phyloP scores from a whole-genome alignment of 148 eudicot species.

The Chenopodium album region DNA sequence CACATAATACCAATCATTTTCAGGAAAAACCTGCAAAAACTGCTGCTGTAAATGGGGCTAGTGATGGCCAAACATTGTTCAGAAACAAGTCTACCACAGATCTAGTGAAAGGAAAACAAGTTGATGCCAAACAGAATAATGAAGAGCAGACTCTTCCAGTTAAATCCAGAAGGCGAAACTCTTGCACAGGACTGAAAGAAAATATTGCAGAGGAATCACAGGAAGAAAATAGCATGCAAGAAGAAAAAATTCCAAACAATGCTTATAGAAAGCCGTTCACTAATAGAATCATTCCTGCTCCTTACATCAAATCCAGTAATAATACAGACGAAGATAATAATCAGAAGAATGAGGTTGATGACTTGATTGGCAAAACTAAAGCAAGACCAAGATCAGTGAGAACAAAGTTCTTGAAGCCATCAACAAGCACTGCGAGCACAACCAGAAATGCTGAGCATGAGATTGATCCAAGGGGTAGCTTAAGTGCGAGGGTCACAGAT shows the following conservation, averaged over 20 bases:
- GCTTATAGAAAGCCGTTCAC: conserved; percentile 27
- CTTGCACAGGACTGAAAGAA: conserved; percentile 17
- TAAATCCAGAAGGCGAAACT: conserved; percentile 23
- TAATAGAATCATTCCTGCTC: conserved; percentile 40
- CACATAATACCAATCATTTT: neutral
- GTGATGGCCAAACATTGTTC: conserved; percentile 6
- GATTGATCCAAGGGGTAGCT: conserved; percentile 15
- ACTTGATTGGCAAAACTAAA: conserved; percentile 26
- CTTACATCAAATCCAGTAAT: conserved; percentile 39
- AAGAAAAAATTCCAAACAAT: conserved; percentile 21
- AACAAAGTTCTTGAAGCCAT: conserved; percentile 36
- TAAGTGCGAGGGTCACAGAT: conserved; percentile 26
- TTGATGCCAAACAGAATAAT: conserved; percentile 8
- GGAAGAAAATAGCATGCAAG: neutral
- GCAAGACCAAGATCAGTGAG: conserved; percentile 65
- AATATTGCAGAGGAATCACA: conserved; percentile 1
- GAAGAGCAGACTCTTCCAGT: conserved; percentile 17
- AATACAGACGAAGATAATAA: neutral
- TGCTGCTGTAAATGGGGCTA: neutral
- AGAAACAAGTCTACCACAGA: conserved; percentile 23
- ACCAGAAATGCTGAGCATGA: conserved; percentile 18
- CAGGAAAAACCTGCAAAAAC: conserved; percentile 27
- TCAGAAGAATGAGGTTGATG: conserved; percentile 16
- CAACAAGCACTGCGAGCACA: conserved; percentile 26
- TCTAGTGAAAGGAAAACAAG: conserved; percentile 17